These are phyloP conservation scores for Podospora australis DNA, from an alignment of 495 filamentous ascomycete species.

Conservation along the genomic window DNA sequence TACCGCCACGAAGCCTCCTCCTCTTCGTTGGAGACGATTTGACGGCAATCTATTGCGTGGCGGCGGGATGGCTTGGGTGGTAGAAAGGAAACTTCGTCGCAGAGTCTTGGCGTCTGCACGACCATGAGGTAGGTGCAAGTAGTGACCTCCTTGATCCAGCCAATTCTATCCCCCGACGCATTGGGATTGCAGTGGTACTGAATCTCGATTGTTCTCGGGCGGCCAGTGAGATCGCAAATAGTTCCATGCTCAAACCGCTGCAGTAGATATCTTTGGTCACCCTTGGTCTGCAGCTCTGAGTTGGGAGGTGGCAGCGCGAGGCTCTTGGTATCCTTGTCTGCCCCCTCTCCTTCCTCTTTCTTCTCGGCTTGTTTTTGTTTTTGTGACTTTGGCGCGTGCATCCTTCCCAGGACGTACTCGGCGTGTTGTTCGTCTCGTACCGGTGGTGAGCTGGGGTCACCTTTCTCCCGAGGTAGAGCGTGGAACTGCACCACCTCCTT, in stretches of 20 bases:
- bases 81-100: conserved; percentile 85
- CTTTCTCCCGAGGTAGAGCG: conserved; percentile 61
- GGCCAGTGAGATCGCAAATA: conserved; percentile 84
- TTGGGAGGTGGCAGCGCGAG: conserved; percentile 39
- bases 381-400: conserved; percentile 24
- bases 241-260: conserved; percentile 83
- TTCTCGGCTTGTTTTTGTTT: conserved; percentile 28
- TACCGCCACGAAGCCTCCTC: conserved; percentile 52
- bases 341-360: conserved; percentile 6
- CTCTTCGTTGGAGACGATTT: conserved; percentile 53
- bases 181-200: conserved; percentile 89
- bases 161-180: conserved; percentile 68
- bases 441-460: conserved; percentile 54
- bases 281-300: conserved; percentile 70
- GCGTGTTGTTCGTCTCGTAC: conserved; percentile 71
- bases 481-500: conserved; percentile 87
- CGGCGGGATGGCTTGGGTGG: conserved; percentile 76
- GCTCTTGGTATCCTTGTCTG: conserved; percentile 22
- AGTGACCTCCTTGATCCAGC: conserved; percentile 89
- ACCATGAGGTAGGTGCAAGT: conserved; percentile 96
- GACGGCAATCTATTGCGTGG: conserved; percentile 69
- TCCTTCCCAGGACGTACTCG: conserved; percentile 70
- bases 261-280: conserved; percentile 82
- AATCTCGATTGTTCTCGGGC: conserved; percentile 77
- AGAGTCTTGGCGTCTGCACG: conserved; percentile 86